A percentile compares a stretch with the other conserved stretches of the same genome.
Conservation (phyloP, 169 alveolate genomes). For the Plasmodium ovale region DNA sequence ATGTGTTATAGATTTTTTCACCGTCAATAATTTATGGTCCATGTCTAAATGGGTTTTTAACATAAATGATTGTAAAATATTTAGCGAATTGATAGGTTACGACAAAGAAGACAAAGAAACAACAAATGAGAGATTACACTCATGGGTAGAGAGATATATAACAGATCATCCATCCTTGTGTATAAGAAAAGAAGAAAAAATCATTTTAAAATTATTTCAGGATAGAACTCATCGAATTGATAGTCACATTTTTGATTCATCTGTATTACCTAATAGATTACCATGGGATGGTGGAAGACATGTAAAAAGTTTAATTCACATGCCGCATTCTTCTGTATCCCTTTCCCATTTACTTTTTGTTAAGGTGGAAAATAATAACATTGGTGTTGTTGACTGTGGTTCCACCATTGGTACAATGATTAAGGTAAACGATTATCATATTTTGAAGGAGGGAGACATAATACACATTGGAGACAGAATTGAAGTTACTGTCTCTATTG, state of each 20-base stretch:
- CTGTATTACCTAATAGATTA: constrained; percentile 82
- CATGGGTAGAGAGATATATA: constrained; percentile 85
- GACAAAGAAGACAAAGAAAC: constrained; percentile 67
- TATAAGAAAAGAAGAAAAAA: constrained; percentile 76
- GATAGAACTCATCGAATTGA: constrained; percentile 86
- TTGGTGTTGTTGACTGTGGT: constrained; percentile 90
- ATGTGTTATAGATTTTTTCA: constrained; percentile 84
- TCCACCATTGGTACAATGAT: constrained; percentile 94
- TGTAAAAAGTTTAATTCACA: constrained; percentile 88
- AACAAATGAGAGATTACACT: constrained; percentile 79
- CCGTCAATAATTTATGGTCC: constrained; percentile 80
- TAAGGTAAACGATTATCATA: constrained; percentile 81
- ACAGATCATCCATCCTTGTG: constrained; percentile 81
- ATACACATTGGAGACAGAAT: constrained; percentile 89
- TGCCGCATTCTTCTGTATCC: constrained; percentile 93
- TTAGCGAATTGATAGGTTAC: constrained; percentile 81
- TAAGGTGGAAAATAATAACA: constrained; percentile 77
- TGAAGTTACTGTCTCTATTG: constrained; percentile 83
- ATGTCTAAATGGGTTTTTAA: constrained; percentile 85
- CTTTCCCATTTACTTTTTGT: constrained; percentile 89
- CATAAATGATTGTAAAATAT: constrained; percentile 78
- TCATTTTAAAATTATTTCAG: constrained; percentile 79
- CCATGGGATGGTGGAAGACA: constrained; percentile 95
- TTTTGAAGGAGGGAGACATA: constrained; percentile 85
- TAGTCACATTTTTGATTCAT: constrained; percentile 80